A percentile compares a stretch with the other conserved stretches of the same genome.
phyloP scores from a whole-genome alignment of 225 moss, liverwort and hornwort species.

The Climacium dendroides region DNA sequence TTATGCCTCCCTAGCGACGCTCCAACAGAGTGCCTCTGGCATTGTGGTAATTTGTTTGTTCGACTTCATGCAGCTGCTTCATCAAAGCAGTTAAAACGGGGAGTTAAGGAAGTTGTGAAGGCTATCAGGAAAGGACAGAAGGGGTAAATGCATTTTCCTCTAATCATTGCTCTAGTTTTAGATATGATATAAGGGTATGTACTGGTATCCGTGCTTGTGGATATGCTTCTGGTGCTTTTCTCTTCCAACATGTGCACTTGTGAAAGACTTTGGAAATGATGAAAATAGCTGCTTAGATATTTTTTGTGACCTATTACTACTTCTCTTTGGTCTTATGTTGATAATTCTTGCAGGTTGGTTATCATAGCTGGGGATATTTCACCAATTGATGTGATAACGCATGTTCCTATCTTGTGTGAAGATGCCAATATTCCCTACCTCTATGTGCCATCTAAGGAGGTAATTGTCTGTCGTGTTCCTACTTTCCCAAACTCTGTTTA shows the following conservation, averaged over 20 bases:
- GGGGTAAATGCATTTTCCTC: constrained; percentile 25
- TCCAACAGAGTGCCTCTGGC: neutral
- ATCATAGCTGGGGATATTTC: constrained; percentile 98
- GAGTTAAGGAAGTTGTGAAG: constrained; percentile 98
- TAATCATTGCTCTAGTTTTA: neutral
- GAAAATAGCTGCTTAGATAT: neutral
- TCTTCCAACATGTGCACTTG: neutral
- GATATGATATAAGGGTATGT: neutral
- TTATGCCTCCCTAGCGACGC: neutral
- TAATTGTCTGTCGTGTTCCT: neutral
- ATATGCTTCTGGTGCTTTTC: neutral
- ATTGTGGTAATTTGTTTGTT: neutral
- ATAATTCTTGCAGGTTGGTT: constrained; percentile 48
- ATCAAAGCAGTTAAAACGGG: constrained; percentile 75
- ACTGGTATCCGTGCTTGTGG: neutral
- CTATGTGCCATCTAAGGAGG: constrained; percentile 98
- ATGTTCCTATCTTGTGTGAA: constrained; percentile 95
- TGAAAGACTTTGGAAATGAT: neutral
- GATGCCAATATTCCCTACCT: constrained; percentile 95
- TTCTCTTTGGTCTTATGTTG: neutral
- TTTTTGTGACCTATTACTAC: too few species aligned
- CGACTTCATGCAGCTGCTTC: constrained; percentile 58
- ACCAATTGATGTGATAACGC: constrained; percentile 96
- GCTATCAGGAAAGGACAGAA: constrained; percentile 92
- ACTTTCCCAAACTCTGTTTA: neutral